Evolutionary conservation across 805 yeast species (phyloP).

Genomic region (Wickerhamomyces chaumierensis): DNA sequence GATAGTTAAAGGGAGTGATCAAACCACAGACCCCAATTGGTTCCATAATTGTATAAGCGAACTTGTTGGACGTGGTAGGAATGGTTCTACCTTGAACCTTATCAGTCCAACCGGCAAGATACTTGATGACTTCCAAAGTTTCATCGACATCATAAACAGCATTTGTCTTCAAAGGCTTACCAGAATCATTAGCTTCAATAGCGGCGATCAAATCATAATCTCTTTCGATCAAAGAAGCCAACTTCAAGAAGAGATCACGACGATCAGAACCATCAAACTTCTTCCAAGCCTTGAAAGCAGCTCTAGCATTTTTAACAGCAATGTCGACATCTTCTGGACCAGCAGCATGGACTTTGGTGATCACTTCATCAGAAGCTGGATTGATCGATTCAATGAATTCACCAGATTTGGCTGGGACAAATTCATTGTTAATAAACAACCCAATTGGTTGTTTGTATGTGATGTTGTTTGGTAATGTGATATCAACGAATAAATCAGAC

Average conservation of each 20-base stretch:
- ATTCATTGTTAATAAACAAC: constrained; percentile 66
- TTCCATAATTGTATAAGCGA: constrained; percentile 41
- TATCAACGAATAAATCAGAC: constrained; percentile 12
- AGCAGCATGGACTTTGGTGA: constrained; percentile 41
- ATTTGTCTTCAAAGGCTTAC: constrained; percentile 42
- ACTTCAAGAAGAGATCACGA: constrained; percentile 33
- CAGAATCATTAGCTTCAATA: constrained; percentile 48
- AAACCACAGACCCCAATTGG: constrained; percentile 43
- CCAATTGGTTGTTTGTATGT: constrained; percentile 65
- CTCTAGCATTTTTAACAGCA: constrained; percentile 27
- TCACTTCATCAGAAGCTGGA: constrained; percentile 43
- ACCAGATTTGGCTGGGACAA: constrained; percentile 42
- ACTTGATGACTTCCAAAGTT: constrained; percentile 43
- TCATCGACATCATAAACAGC: constrained; percentile 51
- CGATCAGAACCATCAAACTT: constrained; percentile 33
- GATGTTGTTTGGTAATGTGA: constrained; percentile 57
- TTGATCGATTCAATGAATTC: constrained; percentile 25
- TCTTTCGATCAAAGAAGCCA: constrained; percentile 38
- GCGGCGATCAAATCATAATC: constrained; percentile 40
- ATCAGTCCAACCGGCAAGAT: constrained; percentile 70
- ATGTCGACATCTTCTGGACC: constrained; percentile 37
- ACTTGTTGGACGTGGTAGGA: constrained; percentile 45
- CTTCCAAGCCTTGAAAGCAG: constrained; percentile 41
- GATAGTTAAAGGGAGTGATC: constrained; percentile 43
- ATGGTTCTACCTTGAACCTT: constrained; percentile 54